These are phyloP conservation scores for Epichloe uncinata DNA, from an alignment of 2,329 filamentous ascomycete species.

Conservation along the genomic window DNA sequence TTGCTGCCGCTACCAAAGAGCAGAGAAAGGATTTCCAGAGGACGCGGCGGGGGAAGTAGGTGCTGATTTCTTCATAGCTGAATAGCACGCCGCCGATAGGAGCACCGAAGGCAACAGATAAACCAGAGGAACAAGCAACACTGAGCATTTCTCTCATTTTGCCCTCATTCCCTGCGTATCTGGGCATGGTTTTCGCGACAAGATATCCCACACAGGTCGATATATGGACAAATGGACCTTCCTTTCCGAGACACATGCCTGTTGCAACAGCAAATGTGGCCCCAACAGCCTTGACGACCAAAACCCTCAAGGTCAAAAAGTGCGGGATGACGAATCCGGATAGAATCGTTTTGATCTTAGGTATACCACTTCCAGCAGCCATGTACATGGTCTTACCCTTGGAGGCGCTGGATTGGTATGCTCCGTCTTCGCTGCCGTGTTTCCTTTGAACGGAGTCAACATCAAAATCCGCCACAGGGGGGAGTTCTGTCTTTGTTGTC, in stretches of 20 bases:
- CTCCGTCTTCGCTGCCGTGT: slow-evolving; percentile 8
- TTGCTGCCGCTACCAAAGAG: slow-evolving; percentile 39
- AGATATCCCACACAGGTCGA: slow-evolving; percentile 43
- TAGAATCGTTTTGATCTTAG: slow-evolving; percentile 48
- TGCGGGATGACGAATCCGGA: slow-evolving; percentile 47
- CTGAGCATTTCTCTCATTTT: slow-evolving; percentile 46
- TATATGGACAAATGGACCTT: slow-evolving; percentile 50
- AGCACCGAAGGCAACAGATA: slow-evolving; percentile 48
- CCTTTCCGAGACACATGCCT: slow-evolving; percentile 47
- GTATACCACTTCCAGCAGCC: slow-evolving; percentile 45
- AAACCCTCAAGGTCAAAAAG: slow-evolving; percentile 40
- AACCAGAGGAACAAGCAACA: slow-evolving; percentile 41
- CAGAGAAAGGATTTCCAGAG: slow-evolving; percentile 47
- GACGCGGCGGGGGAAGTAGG: slow-evolving; percentile 41
- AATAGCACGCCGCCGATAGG: slow-evolving; percentile 50
- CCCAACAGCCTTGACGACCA: slow-evolving; percentile 44
- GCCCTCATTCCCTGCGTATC: slow-evolving; percentile 42
- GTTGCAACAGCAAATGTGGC: slow-evolving; percentile 44
- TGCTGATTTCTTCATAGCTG: slow-evolving; percentile 46
- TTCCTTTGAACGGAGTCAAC: neutral
- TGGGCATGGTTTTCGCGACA: slow-evolving; percentile 37
- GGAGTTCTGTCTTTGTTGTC: slow-evolving; percentile 28
- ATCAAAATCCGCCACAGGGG: slow-evolving; percentile 21
- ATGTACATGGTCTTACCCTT: slow-evolving; percentile 42
- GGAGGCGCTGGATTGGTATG: neutral